Evolutionary conservation across 345 rosid species (phyloP), one percentile per base, ranked within the genome.

Genomic region (Chamaenerion angustifolium): DNA sequence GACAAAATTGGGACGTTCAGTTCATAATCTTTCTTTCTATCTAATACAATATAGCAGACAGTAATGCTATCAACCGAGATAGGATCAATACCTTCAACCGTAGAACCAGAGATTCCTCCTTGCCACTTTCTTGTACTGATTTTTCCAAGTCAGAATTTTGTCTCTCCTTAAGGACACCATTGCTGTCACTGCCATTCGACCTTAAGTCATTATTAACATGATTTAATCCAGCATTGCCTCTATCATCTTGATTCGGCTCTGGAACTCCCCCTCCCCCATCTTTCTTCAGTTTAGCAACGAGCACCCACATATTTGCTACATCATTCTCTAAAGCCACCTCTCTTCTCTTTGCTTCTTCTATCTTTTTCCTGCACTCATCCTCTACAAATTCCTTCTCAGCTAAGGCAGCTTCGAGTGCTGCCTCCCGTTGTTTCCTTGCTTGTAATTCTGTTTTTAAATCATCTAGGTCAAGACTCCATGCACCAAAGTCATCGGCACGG

Each of bases 291-390:
- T 79, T 88, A 31, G 99, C 99, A 67, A 93, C 99, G 72, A 93
- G 95, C 49, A 88, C 95, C 97, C 99, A 88, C 99, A 93, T 93
- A 66, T 83, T 88, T 23, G 99, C 97, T 55, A 88, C 67, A 73
- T 93, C 99, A 59, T 83, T 93, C 75, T 93, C 99, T 31, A 88
- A 63, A 70, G 92, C 77, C 63, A 80, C 95, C 70, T 93, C 97
- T 74, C 83, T 79, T 66, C 62, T 79, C 86, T 76, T 88, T 45
- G 89, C 83, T 69, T 85, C 95, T 63, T 88, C 99, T 45, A 64
- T 71, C 59, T 72, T 85, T 70, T 79, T 88, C 71, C 87, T 71
- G 59, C 76, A 88, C 45, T 81, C 87, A 45, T 88, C 87, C 76
- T 83, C 97, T 54, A 87, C 59, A 54, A 77, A 76, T 60, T 87